Evolutionary conservation across 768 basidiomycete species (phyloP).

Genomic region (Pleurotus ostreatus): DNA sequence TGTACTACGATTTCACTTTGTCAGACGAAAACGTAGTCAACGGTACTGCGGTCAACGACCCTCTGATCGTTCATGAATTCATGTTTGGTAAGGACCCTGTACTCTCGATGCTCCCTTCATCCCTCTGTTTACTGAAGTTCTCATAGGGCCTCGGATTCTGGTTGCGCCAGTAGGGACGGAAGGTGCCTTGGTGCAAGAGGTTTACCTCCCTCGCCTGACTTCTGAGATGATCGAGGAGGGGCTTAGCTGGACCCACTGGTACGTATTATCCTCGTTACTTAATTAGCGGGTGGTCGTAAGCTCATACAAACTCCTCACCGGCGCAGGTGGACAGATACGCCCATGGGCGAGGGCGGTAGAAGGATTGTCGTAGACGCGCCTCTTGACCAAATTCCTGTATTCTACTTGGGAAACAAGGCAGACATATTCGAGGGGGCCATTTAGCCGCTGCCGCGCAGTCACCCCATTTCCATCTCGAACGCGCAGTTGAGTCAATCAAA

Average conservation of each 20-base stretch:
- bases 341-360: slow-evolving; percentile 24
- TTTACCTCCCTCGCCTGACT: slow-evolving; percentile 23
- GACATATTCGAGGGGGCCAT: slow-evolving; percentile 22
- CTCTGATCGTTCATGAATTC: slow-evolving; percentile 25
- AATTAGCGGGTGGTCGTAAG: neutral
- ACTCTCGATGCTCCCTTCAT: neutral
- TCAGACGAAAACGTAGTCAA: slow-evolving; percentile 22
- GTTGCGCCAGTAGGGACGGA: slow-evolving; percentile 28
- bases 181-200: slow-evolving; percentile 22
- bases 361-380: slow-evolving; percentile 23
- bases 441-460: too few relatives aligned
- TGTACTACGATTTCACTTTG: slow-evolving; percentile 28
- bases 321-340: slow-evolving; percentile 28
- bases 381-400: slow-evolving; percentile 29
- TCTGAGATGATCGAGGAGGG: slow-evolving; percentile 9
- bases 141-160: slow-evolving; percentile 24
- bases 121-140: neutral
- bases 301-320: neutral
- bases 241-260: slow-evolving; percentile 30
- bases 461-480: too few relatives aligned
- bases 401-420: slow-evolving; percentile 25
- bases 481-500: too few relatives aligned
- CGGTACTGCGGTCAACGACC: slow-evolving; percentile 24
- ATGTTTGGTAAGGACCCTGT: slow-evolving; percentile 24
- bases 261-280: slow-evolving; percentile 3